These are phyloP conservation scores for Syzygium oleosum DNA, from an alignment of 345 rosid species.

Conservation along the genomic window DNA sequence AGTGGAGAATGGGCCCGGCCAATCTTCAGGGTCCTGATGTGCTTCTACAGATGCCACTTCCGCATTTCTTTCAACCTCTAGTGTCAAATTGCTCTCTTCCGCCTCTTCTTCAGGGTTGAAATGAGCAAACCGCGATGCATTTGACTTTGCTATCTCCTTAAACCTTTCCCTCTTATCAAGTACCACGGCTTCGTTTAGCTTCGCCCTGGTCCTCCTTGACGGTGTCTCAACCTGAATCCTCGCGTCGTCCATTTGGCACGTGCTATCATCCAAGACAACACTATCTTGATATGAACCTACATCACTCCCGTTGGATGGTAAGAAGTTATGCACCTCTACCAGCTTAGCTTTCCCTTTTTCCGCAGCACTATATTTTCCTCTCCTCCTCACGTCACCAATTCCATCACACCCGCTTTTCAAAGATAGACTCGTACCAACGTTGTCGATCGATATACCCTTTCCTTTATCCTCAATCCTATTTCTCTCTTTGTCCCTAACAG, in stretches of 20 bases:
- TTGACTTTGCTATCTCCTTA: slow-evolving; percentile 47
- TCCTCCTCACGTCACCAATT: not conserved
- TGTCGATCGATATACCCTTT: not conserved
- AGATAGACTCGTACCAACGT: not conserved
- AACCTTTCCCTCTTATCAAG: slow-evolving; percentile 28
- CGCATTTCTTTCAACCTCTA: slow-evolving; percentile 3
- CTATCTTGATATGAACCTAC: not conserved
- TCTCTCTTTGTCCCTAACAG: not conserved
- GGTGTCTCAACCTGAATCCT: slow-evolving; percentile 5
- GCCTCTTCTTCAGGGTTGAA: slow-evolving; percentile 30
- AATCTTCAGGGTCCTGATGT: slow-evolving; percentile 45
- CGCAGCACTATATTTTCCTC: not conserved
- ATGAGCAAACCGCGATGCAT: slow-evolving; percentile 72
- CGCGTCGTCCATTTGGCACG: not conserved
- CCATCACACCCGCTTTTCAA: not conserved
- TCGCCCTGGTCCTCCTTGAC: not conserved
- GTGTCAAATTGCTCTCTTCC: not conserved
- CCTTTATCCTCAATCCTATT: slow-evolving; percentile 1
- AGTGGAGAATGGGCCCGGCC: slow-evolving; percentile 99
- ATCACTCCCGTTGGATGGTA: not conserved
- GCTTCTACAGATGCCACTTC: slow-evolving; percentile 8
- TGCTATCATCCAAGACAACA: not conserved
- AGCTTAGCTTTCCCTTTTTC: slow-evolving; percentile 5
- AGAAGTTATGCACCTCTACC: not conserved
- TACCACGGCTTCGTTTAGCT: not conserved